These are phyloP conservation scores for Ustilago lituana DNA, from an alignment of 1,284 basidiomycete genomes.

Conservation along the genomic window DNA sequence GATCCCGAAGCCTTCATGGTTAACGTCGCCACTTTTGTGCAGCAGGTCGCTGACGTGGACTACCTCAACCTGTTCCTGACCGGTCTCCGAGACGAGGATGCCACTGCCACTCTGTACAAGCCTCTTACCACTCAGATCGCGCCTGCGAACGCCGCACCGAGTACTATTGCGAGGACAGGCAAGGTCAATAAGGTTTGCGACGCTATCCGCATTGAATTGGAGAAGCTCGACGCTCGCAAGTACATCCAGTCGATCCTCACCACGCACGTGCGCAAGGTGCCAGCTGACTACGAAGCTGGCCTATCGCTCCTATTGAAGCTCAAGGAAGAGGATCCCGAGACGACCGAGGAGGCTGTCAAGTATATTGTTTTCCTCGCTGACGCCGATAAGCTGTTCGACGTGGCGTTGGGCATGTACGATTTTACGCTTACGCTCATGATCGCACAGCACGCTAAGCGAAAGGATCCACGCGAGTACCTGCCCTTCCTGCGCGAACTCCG, in stretches of 20 bases:
- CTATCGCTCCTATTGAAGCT: constrained; percentile 80
- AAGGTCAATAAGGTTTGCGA: constrained; percentile 82
- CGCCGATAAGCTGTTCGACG: constrained; percentile 88
- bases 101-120: constrained; percentile 67
- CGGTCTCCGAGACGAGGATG: constrained; percentile 71
- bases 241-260: constrained; percentile 93
- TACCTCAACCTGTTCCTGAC: constrained; percentile 93
- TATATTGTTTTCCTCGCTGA: constrained; percentile 98
- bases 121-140: constrained; percentile 34
- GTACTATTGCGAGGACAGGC: constrained; percentile 63
- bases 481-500: constrained; percentile 92
- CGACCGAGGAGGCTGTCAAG: constrained; percentile 95
- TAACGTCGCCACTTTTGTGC: constrained; percentile 73
- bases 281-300: constrained; percentile 88
- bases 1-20: constrained; percentile 76
- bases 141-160: background rate
- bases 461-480: constrained; percentile 97
- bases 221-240: constrained; percentile 76
- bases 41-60: constrained; percentile 88
- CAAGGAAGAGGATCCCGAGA: constrained; percentile 76
- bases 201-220: constrained; percentile 78
- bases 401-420: constrained; percentile 98
- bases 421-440: constrained; percentile 94
- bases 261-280: constrained; percentile 88
- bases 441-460: constrained; percentile 93